These are phyloP conservation scores for Trifolium dubium DNA, from an alignment of 306 rosid species.

Conservation along the genomic window DNA sequence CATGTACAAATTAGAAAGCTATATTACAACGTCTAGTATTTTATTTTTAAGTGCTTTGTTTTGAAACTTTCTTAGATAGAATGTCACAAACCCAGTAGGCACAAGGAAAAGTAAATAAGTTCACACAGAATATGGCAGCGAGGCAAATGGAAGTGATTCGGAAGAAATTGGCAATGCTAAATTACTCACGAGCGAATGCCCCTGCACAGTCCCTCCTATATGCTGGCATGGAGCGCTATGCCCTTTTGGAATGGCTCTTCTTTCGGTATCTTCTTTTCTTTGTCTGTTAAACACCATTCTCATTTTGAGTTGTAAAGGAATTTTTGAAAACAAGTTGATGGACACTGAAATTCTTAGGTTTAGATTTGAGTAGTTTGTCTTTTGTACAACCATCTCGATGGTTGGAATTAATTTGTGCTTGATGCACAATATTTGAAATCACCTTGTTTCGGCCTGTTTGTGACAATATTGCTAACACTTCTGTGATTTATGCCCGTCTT, in stretches of 20 bases:
- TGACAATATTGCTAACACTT: background rate
- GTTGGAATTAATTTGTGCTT: slow-evolving; percentile 7
- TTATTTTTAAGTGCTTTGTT: background rate
- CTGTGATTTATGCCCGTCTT: slow-evolving; percentile 1
- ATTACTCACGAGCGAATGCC: slow-evolving; percentile 85
- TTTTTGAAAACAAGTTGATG: background rate
- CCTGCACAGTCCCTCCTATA: slow-evolving; percentile 92
- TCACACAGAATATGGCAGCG: slow-evolving; percentile 63
- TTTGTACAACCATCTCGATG: background rate
- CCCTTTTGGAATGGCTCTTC: slow-evolving; percentile 96
- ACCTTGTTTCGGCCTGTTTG: slow-evolving; percentile 3
- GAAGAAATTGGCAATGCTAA: slow-evolving; percentile 69
- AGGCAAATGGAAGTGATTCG: slow-evolving; percentile 93
- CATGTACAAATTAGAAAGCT: background rate
- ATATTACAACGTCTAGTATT: background rate
- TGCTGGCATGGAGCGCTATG: slow-evolving; percentile 97
- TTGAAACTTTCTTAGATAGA: background rate
- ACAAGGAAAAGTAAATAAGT: slow-evolving; percentile 26
- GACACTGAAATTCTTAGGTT: slow-evolving; percentile 7
- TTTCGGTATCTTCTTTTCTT: slow-evolving; percentile 58
- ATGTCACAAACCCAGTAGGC: background rate
- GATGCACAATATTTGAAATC: background rate
- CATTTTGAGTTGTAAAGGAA: background rate
- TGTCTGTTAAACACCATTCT: background rate
- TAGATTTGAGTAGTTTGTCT: background rate